Evolutionary conservation across 2,329 filamentous ascomycete genomes (phyloP).

Genomic region (Fusarium piperis): DNA sequence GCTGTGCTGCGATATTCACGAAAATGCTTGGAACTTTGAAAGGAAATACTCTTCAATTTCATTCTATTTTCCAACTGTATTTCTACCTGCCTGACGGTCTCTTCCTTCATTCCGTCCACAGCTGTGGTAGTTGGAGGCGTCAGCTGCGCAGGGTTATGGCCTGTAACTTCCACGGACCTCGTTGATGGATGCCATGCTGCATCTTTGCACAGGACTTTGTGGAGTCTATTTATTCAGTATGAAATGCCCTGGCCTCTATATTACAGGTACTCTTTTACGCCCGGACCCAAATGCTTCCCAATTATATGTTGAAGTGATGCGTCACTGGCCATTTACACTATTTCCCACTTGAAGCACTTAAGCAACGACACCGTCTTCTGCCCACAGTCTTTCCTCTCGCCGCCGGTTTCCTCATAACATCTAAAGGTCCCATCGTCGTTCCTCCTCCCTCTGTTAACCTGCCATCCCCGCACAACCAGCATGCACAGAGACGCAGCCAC

Average conservation of each 20-base stretch:
- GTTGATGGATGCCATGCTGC: background rate
- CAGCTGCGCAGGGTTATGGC: background rate
- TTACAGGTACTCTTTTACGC: background rate
- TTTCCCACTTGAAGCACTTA: background rate
- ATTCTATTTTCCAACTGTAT: background rate
- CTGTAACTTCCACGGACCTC: background rate
- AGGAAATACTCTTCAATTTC: background rate
- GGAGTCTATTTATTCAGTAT: background rate
- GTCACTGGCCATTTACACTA: background rate
- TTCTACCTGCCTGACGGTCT: background rate
- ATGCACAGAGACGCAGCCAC: background rate
- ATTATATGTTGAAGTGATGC: background rate
- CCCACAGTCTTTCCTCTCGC: background rate
- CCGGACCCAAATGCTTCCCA: background rate
- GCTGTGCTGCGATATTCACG: background rate
- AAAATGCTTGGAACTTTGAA: background rate
- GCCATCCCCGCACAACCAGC: background rate
- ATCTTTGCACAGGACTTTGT: background rate
- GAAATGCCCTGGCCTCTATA: background rate
- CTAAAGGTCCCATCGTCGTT: background rate
- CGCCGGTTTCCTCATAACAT: background rate
- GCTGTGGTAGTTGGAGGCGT: background rate
- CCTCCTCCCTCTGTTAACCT: background rate
- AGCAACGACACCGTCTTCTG: background rate
- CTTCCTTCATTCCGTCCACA: background rate